A percentile compares a stretch with the other conserved stretches of the same genome.
phyloP scores from a whole-genome alignment of 345 rosid genomes.

The Linum usitatissimum region DNA sequence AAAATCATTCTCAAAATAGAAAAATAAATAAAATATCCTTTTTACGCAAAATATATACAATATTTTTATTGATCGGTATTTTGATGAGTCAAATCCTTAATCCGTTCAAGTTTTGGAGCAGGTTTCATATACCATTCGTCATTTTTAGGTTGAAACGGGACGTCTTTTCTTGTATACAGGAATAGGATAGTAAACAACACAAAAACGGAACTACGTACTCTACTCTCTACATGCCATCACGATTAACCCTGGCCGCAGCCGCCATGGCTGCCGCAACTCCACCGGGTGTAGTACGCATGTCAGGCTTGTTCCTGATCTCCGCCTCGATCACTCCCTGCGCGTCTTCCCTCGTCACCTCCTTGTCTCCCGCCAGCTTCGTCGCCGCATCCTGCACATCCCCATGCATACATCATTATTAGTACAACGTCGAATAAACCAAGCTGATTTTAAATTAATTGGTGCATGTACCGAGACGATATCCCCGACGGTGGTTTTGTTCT shows the following conservation, averaged over 20 bases:
- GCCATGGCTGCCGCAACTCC: constrained; percentile 49
- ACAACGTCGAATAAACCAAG: neutral
- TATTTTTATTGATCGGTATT: too few relatives aligned
- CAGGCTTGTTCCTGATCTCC: constrained; percentile 31
- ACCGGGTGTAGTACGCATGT: constrained; percentile 34
- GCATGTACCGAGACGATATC: constrained; percentile 31
- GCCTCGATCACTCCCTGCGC: constrained; percentile 40
- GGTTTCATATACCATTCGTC: too few relatives aligned
- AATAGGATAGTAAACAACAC: neutral
- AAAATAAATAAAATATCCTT: too few relatives aligned
- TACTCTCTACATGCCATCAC: neutral
- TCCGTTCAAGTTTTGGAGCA: too few relatives aligned
- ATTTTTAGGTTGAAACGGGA: too few relatives aligned
- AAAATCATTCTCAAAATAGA: too few relatives aligned
- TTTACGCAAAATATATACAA: too few relatives aligned
- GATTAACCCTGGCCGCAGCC: constrained; percentile 42
- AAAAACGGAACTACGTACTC: neutral
- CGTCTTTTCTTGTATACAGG: too few relatives aligned
- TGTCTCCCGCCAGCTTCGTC: constrained; percentile 29
- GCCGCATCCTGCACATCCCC: constrained; percentile 30
- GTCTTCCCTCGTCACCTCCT: constrained; percentile 39
- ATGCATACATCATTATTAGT: too few relatives aligned
- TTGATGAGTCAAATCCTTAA: too few relatives aligned
- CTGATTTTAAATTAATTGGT: too few relatives aligned
- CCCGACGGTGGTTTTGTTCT: constrained; percentile 30